A percentile compares a stretch with the other conserved stretches of the same genome.
Conservation (phyloP, 768 basidiomycete genomes). For the Tulasnella sp. region DNA sequence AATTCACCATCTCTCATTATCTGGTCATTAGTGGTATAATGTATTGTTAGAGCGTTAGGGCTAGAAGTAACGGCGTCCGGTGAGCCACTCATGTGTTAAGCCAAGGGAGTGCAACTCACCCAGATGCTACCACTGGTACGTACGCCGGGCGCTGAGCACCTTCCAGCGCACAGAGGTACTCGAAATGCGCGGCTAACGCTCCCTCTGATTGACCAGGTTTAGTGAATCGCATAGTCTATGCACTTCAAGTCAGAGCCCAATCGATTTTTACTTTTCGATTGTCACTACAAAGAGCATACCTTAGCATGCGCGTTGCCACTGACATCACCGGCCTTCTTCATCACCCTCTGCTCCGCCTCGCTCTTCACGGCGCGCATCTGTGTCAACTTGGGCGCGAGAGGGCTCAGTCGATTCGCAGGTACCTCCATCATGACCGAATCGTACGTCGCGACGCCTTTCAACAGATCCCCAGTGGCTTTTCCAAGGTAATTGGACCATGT, state of each 20-base stretch:
- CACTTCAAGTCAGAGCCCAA: not conserved
- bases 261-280: not conserved
- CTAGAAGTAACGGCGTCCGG: conserved; percentile 40
- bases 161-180: conserved; percentile 68
- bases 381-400: conserved; percentile 52
- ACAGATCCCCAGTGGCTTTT: conserved; percentile 28
- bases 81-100: no score
- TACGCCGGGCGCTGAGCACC: conserved; percentile 90
- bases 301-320: conserved; percentile 77
- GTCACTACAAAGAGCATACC: conserved; percentile 33
- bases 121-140: conserved; percentile 94
- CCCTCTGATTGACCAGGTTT: conserved; percentile 47
- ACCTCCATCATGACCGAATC: conserved; percentile 49
- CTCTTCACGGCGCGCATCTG: conserved; percentile 62
- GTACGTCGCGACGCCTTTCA: conserved; percentile 28
- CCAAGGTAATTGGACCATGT: conserved; percentile 45
- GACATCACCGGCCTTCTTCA: conserved; percentile 81
- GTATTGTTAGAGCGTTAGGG: conserved; percentile 81
- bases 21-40: conserved; percentile 89
- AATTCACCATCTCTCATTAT: conserved; percentile 59
- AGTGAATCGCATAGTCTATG: conserved; percentile 75
- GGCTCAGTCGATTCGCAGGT: conserved; percentile 43
- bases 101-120: conserved; percentile 36
- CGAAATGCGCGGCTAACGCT: conserved; percentile 70
- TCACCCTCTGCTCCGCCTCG: conserved; percentile 58